Base-by-base conservation (phyloP, 2,329 filamentous ascomycete genomes). In the Phoma sp. region DNA sequence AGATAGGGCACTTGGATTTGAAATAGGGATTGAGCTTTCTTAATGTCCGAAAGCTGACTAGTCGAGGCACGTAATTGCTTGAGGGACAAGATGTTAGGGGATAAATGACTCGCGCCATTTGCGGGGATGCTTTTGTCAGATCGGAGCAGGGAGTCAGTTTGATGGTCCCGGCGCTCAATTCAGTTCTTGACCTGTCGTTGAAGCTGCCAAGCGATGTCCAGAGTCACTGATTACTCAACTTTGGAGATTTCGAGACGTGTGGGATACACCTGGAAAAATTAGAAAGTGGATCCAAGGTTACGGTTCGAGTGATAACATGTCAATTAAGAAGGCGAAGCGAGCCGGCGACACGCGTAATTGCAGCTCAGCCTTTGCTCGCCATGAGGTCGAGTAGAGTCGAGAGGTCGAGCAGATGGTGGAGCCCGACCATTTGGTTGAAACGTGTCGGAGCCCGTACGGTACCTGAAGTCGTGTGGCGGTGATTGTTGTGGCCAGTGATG, bases 111-210 rank as follows among this genome's bases (percentile, higher is more conserved):
- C 49, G 53, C 46, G 34, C 37, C 17, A 39, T 14, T 25, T 11
- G 45, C 20, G 20, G 39, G 53, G 48, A 33, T 21, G 10, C 18
- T 30, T 34, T 45, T 25, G 56, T 53, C 46, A 57, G 57, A 57
- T 59, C 57, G 53, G 38, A 54, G 57, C 47, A 60, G 53, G 57
- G 47, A 46, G 40, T 17, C 5, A 38, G 57, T 57, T 60, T 57
- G 50, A 57, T 51, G 38, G 29, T 51, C 53, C 57, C 49, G 49
- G n/a, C 39, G 28, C 25, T 47, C 39, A 37, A 28, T 11, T 42
- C 33, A 23, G 20, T 9, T 14, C 33, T 20, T 38, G 33, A 6
- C 18, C 21, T 18, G 10, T 29, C 28, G 12, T 29, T 14, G 28
- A 29, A 29, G 28, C 4, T 29, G 28, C 28, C 12, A 32, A n/a